Percentiles rank a stretch among this genome's conserved stretches.
phyloP scores from a whole-genome alignment of 2,329 filamentous ascomycete genomes.

The Ambrosiella xylebori region DNA sequence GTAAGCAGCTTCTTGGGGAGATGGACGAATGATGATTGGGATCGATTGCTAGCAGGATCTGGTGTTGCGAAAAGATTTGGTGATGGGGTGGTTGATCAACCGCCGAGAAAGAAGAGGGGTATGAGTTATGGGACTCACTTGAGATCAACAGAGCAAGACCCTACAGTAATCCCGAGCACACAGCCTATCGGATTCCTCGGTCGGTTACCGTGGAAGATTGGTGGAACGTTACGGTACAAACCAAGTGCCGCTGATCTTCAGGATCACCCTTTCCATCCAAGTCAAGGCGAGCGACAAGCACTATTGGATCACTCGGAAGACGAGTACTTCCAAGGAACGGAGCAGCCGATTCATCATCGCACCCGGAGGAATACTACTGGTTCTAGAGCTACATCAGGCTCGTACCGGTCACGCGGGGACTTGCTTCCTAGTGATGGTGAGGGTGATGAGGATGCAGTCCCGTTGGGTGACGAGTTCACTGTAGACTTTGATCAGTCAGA shows the following conservation, averaged over 20 bases:
- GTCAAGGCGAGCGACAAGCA: constrained; percentile 46
- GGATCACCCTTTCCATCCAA: constrained; percentile 53
- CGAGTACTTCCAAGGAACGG: constrained; percentile 34
- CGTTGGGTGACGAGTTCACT: constrained; percentile 81
- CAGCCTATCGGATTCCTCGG: constrained; percentile 73
- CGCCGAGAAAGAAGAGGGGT: constrained; percentile 55
- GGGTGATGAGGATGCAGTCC: constrained; percentile 85
- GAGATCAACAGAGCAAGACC: constrained; percentile 50
- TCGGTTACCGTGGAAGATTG: constrained; percentile 68
- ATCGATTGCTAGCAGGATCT: constrained; percentile 59
- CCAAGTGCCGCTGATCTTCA: constrained; percentile 81
- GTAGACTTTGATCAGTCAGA: constrained; percentile 62
- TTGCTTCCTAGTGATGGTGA: constrained; percentile 73
- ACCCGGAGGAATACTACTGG: constrained; percentile 62
- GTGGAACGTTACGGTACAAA: constrained; percentile 68
- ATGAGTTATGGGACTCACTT: constrained; percentile 73
- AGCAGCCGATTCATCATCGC: constrained; percentile 16
- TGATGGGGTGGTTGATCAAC: constrained; percentile 31
- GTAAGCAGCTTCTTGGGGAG: constrained; percentile 42
- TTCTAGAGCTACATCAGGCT: constrained; percentile 70
- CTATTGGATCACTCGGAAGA: constrained; percentile 30
- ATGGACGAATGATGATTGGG: constrained; percentile 74
- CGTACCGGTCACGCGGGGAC: constrained; percentile 73
- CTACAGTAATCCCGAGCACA: constrained; percentile 78
- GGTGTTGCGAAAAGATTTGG: constrained; percentile 20